Evolutionary conservation across 108 stramenopile species (phyloP), one percentile per base, ranked within the genome.

Genomic region (Cyclotella distinguenda): DNA sequence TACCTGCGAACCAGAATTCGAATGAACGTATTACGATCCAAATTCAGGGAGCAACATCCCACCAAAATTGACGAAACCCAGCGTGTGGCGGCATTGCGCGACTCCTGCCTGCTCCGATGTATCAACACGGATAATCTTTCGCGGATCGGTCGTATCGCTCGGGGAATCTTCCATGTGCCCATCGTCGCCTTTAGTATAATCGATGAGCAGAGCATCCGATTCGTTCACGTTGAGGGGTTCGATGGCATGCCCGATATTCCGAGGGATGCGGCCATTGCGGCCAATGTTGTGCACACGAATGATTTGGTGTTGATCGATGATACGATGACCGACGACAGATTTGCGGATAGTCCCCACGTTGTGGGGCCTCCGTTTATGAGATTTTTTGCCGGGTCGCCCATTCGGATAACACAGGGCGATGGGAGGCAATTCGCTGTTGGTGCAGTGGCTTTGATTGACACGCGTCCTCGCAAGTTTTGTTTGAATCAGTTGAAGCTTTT

Each of bases 271-370:
- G 84, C 86, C n/a, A 86, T 92, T 50, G 89, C 87, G 46, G 71
- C 79, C 28, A 81, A 89, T 43, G 69, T 74, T 32, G 65, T 92
- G 23, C 35, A 58, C 30, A 30, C 63, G 2, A 36, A 66, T 10
- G 74, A 74, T 36, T 11, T 82, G 21, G 26, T 85, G 21, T 51
- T 86, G 39, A 57, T 92, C 6, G 64, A 66, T 9, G 82, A 92
- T 72, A 75, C 87, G 1, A 26, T 67, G 18, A 40, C 80, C 45
- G 91, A 92, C 68, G 72, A 70, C 25, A 81, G 88, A 10, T 92
- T 92, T 72, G 52, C 40, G 36, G 56, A 80, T 18, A 89, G 81
- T 72, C 72, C 81, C 6, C 65, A 88, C n/a, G 91, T 92, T n/a
- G 64, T 66, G 0, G 87, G 83, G 3, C 59, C 63, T 8, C 86